These are phyloP conservation scores for Colletotrichum higginsianum DNA, from an alignment of 2,329 filamentous ascomycete species.

Conservation along the genomic window DNA sequence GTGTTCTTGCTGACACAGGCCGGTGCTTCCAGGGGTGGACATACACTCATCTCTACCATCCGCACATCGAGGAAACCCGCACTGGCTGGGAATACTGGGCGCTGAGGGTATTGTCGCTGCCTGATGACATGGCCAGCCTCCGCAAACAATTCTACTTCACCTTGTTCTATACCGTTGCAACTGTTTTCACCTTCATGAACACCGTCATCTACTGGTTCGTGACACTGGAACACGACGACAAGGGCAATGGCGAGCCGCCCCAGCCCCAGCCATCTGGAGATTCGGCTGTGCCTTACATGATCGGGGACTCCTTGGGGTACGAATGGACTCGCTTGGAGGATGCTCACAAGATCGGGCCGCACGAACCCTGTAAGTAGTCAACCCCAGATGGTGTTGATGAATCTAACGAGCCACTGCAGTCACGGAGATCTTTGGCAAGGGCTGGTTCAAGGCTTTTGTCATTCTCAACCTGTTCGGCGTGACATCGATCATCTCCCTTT, in stretches of 20 bases:
- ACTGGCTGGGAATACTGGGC: constrained; percentile 54
- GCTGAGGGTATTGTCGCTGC: constrained; percentile 61
- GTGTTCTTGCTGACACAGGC: neutral
- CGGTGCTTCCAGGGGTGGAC: constrained; percentile 62
- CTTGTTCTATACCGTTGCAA: constrained; percentile 63
- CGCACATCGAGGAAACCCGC: constrained; percentile 56
- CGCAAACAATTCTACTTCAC: constrained; percentile 64
- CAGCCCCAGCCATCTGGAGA: constrained; percentile 37
- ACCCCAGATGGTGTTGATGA: neutral
- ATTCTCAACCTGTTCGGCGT: constrained; percentile 63
- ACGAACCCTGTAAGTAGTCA: constrained; percentile 41
- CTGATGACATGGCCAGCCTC: constrained; percentile 57
- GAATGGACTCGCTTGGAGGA: constrained; percentile 46
- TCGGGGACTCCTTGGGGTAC: constrained; percentile 8
- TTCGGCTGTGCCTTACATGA: constrained; percentile 17
- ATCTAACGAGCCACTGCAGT: constrained; percentile 49
- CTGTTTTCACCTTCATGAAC: constrained; percentile 65
- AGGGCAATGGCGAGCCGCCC: constrained; percentile 33
- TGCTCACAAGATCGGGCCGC: constrained; percentile 8
- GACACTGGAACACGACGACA: constrained; percentile 51
- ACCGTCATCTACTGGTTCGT: constrained; percentile 66
- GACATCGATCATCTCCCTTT: constrained; percentile 58
- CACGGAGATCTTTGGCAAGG: constrained; percentile 64
- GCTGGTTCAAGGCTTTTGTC: constrained; percentile 63
- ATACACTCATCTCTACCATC: constrained; percentile 66